Base-by-base conservation (phyloP, 192 early-diverging fungal species). In the Gamsiella multidivaricata region DNA sequence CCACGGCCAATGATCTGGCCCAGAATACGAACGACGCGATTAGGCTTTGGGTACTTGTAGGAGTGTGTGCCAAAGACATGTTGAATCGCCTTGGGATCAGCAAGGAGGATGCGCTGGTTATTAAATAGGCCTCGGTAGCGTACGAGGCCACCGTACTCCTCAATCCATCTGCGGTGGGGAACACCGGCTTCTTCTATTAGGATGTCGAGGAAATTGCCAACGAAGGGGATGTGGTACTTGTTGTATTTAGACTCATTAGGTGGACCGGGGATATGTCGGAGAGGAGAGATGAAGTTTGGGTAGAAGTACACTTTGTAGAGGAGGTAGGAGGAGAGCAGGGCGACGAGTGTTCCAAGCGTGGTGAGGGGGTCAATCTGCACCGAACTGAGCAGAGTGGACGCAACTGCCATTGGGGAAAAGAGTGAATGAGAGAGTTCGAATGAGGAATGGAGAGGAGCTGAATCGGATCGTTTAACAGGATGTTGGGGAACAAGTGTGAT, bases 61-160 rank as follows among this genome's bases (percentile, higher is more conserved):
- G 70, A 66, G 31, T 85, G 18, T 6, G 76, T 78, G 10, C 50
- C 67, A 23, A 89, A 66, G 25, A 88, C 60, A 29, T 84, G 70
- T 26, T 81, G 82, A 14, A 88, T 50, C 12, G 83, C 43, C 42
- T 82, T 69, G 20, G 85, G 79, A 54, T 88, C 85, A 1, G 88
- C 81, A 11, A 89, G 33, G 8, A 84, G 18, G 23, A 88, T 54
- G 3, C 81, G 65, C 6, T 53, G 72, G 2, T 1, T 51, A 49
- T 84, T 80, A 41, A 88, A 81, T 7, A 85, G 45, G 9, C 82
- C 81, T 23, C 80, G 69, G 47, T 89, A 89, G 12, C 41, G 18
- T 0, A 89, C 43, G 9, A 89, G 79, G 14, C 83, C 80, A 28
- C 83, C 87, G 53, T 88, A 88, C 47, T 85, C 37, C 25, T 84